Evolutionary conservation across 768 basidiomycete species (phyloP).

Genomic region (Boletus bicolor): DNA sequence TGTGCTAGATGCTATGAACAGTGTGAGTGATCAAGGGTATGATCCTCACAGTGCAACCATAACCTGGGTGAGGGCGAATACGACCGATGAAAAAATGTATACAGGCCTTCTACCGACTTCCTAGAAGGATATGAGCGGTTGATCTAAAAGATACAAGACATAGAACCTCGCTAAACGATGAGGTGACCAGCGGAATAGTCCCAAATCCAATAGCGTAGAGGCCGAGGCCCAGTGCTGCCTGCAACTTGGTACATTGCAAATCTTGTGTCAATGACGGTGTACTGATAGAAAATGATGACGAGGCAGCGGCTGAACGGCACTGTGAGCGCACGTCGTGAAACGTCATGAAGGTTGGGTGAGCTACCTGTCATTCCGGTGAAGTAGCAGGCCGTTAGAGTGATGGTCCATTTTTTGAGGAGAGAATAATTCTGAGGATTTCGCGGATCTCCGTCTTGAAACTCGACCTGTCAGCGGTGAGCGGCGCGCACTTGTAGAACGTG

Average conservation of each 20-base stretch:
- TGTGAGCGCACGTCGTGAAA: not conserved
- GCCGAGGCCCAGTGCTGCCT: constrained; percentile 47
- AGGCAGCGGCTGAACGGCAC: constrained; percentile 41
- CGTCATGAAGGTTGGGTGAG: not conserved
- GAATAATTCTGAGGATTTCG: constrained; percentile 40
- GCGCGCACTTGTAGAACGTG: not conserved
- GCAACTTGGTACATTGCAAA: constrained; percentile 40
- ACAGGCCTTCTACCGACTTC: constrained; percentile 65
- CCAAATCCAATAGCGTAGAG: constrained; percentile 61
- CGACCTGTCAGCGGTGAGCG: constrained; percentile 31
- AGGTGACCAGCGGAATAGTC: constrained; percentile 56
- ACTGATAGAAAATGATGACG: constrained; percentile 53
- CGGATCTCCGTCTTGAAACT: constrained; percentile 37
- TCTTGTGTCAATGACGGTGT: constrained; percentile 50
- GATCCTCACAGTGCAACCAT: constrained; percentile 30
- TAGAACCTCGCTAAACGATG: constrained; percentile 58
- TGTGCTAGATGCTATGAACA: not conserved
- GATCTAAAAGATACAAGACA: not conserved
- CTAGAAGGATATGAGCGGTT: constrained; percentile 23
- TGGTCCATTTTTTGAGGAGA: constrained; percentile 39
- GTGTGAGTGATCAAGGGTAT: not conserved
- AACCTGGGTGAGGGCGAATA: constrained; percentile 52
- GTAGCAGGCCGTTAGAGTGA: constrained; percentile 32
- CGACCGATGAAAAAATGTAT: constrained; percentile 49
- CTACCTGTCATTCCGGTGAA: constrained; percentile 25